A percentile compares a stretch with the other conserved stretches of the same genome.
phyloP scores from a whole-genome alignment of 306 rosid genomes.

The Cyamopsis tetragonoloba region DNA sequence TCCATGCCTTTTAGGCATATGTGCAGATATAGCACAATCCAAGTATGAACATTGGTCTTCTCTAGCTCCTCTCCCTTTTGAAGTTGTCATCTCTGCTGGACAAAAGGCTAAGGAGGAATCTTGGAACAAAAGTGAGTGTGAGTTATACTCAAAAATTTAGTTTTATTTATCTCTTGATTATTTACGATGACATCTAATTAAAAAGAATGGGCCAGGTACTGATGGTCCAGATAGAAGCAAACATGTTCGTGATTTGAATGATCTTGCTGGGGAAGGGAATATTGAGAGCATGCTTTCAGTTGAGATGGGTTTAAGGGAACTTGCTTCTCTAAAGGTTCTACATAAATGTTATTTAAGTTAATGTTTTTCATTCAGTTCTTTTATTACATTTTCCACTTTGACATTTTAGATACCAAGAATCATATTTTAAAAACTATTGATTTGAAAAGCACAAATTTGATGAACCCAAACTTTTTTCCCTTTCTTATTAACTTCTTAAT shows the following conservation, averaged over 20 bases:
- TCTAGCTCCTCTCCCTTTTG: slow-evolving; percentile 92
- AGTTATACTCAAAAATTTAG: slow-evolving; percentile 14
- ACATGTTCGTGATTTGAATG: slow-evolving; percentile 64
- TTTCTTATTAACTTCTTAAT: neutral
- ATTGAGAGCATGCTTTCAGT: slow-evolving; percentile 97
- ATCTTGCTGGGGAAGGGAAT: slow-evolving; percentile 91
- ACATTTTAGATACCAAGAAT: slow-evolving; percentile 3
- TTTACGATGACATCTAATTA: slow-evolving; percentile 4
- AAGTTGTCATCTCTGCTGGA: slow-evolving; percentile 89
- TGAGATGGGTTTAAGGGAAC: slow-evolving; percentile 88
- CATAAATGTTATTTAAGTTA: slow-evolving; percentile 13
- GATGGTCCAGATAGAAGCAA: slow-evolving; percentile 66
- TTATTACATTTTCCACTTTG: slow-evolving; percentile 1
- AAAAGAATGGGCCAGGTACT: slow-evolving; percentile 47
- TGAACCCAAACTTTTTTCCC: neutral
- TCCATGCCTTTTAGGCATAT: slow-evolving; percentile 57
- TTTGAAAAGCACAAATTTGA: neutral
- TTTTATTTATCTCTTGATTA: slow-evolving; percentile 3
- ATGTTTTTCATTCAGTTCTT: neutral
- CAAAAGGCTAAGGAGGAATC: slow-evolving; percentile 98
- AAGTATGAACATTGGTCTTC: slow-evolving; percentile 95
- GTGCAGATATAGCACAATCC: slow-evolving; percentile 72
- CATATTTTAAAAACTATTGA: neutral
- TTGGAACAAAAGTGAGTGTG: slow-evolving; percentile 56
- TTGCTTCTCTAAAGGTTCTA: slow-evolving; percentile 75